Conservation (phyloP, 176 grass and related monocot genomes). For the Oryza punctata region DNA sequence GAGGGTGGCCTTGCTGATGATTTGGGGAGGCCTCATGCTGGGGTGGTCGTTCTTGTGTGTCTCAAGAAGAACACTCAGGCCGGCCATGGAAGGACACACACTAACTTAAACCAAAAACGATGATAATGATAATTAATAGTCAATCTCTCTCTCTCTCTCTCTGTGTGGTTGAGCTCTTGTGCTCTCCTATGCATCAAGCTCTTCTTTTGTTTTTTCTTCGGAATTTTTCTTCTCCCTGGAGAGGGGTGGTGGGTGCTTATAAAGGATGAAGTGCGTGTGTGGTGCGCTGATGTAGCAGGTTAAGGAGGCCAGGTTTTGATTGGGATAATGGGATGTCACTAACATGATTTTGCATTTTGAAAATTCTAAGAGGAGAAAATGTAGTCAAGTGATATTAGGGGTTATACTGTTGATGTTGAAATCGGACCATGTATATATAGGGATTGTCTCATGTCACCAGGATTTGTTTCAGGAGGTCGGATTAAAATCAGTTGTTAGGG, state of each 20-base stretch:
- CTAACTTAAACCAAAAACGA: not conserved
- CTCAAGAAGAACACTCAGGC: slow-evolving; percentile 61
- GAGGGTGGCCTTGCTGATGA: slow-evolving; percentile 58
- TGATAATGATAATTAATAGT: not conserved
- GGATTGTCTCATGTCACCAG: not conserved
- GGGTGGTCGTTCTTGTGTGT: not conserved
- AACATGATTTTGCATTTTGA: not conserved
- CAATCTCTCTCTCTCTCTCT: not conserved
- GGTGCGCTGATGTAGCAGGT: not conserved
- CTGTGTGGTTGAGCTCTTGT: not conserved
- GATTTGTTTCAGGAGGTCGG: too few species aligned
- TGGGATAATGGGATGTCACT: not conserved
- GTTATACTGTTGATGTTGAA: not conserved
- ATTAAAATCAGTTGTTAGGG: not conserved
- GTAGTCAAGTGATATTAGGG: not conserved
- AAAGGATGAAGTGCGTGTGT: not conserved
- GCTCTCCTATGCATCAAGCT: not conserved
- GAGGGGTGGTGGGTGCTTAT: slow-evolving; percentile 7
- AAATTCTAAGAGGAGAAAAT: not conserved
- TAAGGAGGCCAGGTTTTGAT: not conserved
- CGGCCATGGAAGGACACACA: slow-evolving; percentile 44
- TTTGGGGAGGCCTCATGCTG: not conserved
- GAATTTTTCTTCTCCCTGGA: not conserved
- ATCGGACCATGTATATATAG: not conserved
- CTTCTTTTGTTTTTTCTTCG: not conserved